These are phyloP conservation scores for Amauroascus verrucosus DNA, from an alignment of 2,329 filamentous ascomycete genomes.

Conservation along the genomic window DNA sequence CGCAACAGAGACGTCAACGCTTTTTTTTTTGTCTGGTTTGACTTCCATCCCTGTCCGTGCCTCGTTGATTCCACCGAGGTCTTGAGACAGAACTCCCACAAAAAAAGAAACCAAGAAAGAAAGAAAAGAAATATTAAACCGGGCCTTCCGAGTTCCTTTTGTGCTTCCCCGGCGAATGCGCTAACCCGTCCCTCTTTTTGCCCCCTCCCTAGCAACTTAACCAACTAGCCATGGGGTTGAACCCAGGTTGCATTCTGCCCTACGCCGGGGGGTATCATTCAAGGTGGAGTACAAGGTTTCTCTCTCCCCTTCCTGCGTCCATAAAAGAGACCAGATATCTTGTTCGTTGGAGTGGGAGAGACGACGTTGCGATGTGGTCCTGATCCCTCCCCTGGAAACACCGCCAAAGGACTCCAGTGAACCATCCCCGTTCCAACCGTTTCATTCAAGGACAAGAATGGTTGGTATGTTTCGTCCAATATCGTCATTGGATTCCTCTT, in stretches of 20 bases:
- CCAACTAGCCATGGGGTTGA: neutral
- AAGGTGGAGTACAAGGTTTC: constrained; percentile 3
- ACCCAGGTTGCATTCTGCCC: constrained; percentile 2
- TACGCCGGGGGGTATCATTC: neutral
- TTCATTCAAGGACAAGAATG: neutral
- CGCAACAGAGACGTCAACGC: too few relatives aligned
- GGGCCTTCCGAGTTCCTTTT: neutral
- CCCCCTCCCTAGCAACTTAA: too few relatives aligned
- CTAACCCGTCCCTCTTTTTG: neutral
- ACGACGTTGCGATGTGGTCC: neutral
- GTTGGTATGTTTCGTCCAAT: neutral
- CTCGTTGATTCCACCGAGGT: too few relatives aligned
- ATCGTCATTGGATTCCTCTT: too few relatives aligned
- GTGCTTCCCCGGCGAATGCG: neutral
- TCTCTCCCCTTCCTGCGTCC: neutral
- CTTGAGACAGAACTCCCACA: neutral
- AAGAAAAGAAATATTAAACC: neutral
- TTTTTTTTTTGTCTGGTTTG: too few relatives aligned
- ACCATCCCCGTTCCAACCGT: neutral
- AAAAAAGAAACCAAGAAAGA: neutral
- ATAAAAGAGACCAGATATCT: neutral
- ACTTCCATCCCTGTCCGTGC: too few relatives aligned
- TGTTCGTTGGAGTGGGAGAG: neutral
- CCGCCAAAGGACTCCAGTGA: neutral
- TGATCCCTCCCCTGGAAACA: neutral